These are phyloP conservation scores for Penicillium waksmanii DNA, from an alignment of 495 filamentous ascomycete species.

Conservation along the genomic window DNA sequence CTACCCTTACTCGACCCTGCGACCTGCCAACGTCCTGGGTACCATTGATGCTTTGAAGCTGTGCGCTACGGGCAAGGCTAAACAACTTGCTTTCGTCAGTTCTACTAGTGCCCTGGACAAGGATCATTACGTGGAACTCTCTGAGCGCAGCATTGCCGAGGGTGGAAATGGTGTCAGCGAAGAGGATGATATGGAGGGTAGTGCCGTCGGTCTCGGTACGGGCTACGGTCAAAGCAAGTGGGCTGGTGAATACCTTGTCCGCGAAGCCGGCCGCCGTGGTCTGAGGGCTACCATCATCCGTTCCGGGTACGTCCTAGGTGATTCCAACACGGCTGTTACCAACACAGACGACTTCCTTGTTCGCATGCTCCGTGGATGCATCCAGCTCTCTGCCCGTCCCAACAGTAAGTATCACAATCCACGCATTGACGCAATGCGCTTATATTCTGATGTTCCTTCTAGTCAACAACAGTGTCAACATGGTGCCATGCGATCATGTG, in stretches of 20 bases:
- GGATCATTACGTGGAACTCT: slow-evolving; percentile 75
- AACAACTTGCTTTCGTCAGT: slow-evolving; percentile 81
- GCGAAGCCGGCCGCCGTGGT: slow-evolving; percentile 78
- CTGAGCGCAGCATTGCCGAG: slow-evolving; percentile 57
- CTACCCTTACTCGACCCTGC: slow-evolving; percentile 74
- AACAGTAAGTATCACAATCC: slow-evolving; percentile 38
- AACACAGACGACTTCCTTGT: slow-evolving; percentile 94
- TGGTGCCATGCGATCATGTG: slow-evolving; percentile 87
- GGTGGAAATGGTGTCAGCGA: slow-evolving; percentile 62
- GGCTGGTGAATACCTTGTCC: slow-evolving; percentile 78
- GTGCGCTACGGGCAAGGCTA: slow-evolving; percentile 76
- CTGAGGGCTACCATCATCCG: slow-evolving; percentile 76
- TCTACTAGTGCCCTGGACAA: slow-evolving; percentile 86
- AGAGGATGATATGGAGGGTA: slow-evolving; percentile 67
- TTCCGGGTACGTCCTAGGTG: slow-evolving; percentile 79
- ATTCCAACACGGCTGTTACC: slow-evolving; percentile 42
- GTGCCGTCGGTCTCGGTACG: slow-evolving; percentile 67
- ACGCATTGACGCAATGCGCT: neutral
- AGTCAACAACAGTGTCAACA: slow-evolving; percentile 85
- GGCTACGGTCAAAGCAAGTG: slow-evolving; percentile 95
- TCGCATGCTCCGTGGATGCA: slow-evolving; percentile 85
- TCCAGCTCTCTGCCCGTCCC: slow-evolving; percentile 75
- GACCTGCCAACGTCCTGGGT: slow-evolving; percentile 76
- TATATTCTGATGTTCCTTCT: neutral
- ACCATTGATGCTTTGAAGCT: slow-evolving; percentile 79